phyloP scores from a whole-genome alignment of 768 basidiomycete species.

The Cytidiella melzeri region DNA sequence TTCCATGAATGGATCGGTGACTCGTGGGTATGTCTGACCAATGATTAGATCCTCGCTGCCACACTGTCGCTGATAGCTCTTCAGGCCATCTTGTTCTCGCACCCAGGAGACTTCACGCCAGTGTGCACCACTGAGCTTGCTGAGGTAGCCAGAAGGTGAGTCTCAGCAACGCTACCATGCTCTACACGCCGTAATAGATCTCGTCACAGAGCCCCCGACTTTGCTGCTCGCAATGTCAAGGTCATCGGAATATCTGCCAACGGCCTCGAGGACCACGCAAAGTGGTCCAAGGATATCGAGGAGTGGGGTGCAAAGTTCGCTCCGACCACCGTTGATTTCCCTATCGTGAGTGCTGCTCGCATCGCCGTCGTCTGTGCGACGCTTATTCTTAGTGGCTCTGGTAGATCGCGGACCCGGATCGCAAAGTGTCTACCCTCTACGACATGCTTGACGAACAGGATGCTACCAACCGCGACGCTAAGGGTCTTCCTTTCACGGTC shows the following conservation, averaged over 20 bases:
- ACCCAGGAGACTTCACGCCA: conserved; percentile 90
- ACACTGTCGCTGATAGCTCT: not conserved
- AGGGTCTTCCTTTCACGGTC: conserved; percentile 92
- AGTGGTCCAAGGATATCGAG: conserved; percentile 88
- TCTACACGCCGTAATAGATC: not conserved
- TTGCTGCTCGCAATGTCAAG: conserved; percentile 84
- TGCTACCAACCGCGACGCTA: conserved; percentile 77
- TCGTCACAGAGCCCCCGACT: conserved; percentile 56
- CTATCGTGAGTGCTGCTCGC: conserved; percentile 58
- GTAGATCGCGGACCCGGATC: conserved; percentile 88
- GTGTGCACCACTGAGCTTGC: conserved; percentile 97
- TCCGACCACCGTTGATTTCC: conserved; percentile 80
- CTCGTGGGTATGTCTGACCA: conserved; percentile 74
- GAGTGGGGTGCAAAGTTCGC: conserved; percentile 63
- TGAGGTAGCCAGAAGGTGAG: conserved; percentile 74
- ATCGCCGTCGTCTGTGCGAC: not conserved
- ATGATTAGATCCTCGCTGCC: not conserved
- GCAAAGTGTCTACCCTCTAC: conserved; percentile 79
- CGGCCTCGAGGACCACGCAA: conserved; percentile 72
- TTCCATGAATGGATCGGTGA: conserved; percentile 92
- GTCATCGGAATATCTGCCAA: conserved; percentile 94
- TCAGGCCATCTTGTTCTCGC: conserved; percentile 89
- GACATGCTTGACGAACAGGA: conserved; percentile 98
- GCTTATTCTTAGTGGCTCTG: not conserved
- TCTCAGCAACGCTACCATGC: not conserved